Conservation (phyloP, 2,329 filamentous ascomycete species). For the Teratosphaeria viscida region DNA sequence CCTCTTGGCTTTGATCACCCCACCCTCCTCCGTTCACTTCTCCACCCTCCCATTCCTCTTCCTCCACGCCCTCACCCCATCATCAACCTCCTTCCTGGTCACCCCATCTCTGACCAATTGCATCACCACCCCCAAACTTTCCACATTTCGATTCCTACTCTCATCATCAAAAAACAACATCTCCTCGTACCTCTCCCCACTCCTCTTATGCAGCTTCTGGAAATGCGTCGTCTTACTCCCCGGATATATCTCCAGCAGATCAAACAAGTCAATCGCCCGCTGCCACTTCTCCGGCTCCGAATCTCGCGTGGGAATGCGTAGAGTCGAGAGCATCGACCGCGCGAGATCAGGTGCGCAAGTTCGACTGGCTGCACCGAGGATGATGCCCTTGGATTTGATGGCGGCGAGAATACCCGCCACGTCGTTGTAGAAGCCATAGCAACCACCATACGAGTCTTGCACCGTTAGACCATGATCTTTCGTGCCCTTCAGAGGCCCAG, state of each 20-base stretch:
- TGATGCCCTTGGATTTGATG: constrained; percentile 44
- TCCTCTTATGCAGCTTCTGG: constrained; percentile 57
- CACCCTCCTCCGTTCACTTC: constrained; percentile 4
- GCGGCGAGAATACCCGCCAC: constrained; percentile 43
- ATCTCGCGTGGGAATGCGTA: constrained; percentile 49
- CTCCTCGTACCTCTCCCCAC: constrained; percentile 62
- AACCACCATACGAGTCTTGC: constrained; percentile 40
- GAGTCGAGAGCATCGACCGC: constrained; percentile 64
- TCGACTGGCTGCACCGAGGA: constrained; percentile 66
- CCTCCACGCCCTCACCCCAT: constrained; percentile 72
- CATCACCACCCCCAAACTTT: constrained; percentile 72
- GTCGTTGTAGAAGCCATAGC: constrained; percentile 38
- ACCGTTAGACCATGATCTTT: constrained; percentile 33
- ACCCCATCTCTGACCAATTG: constrained; percentile 71
- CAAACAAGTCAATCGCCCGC: constrained; percentile 34
- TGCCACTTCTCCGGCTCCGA: constrained; percentile 2
- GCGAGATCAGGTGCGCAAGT: constrained; percentile 72
- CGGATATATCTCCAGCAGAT: constrained; percentile 55
- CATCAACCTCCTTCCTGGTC: constrained; percentile 64
- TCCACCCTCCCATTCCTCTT: constrained; percentile 48
- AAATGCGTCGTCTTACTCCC: constrained; percentile 82
- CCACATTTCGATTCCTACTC: constrained; percentile 71
- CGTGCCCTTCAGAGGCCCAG: constrained; percentile 54
- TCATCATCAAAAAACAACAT: constrained; percentile 98
- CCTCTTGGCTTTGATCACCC: no score